phyloP scores from a whole-genome alignment of 192 early-diverging fungal genomes.

The Glomus cerebriforme region DNA sequence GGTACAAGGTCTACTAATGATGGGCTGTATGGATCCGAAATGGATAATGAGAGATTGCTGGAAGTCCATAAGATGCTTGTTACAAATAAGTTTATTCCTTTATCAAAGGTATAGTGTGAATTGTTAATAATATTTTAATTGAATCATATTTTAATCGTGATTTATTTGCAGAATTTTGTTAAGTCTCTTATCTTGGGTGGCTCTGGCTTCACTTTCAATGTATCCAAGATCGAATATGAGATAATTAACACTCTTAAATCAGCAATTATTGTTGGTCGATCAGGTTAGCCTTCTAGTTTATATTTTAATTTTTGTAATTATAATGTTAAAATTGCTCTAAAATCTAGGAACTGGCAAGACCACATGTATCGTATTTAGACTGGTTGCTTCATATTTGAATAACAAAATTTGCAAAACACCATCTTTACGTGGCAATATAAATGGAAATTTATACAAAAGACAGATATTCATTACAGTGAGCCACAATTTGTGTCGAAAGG shows the following conservation, averaged over 20 bases:
- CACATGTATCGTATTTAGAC: constrained; percentile 7
- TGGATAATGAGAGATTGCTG: neutral
- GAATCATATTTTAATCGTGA: neutral
- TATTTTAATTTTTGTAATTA: neutral
- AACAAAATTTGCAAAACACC: neutral
- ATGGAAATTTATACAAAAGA: constrained; percentile 9
- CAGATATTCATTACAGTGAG: constrained; percentile 28
- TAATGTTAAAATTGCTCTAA: neutral
- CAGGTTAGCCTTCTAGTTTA: constrained; percentile 20
- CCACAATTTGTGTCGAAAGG: neutral
- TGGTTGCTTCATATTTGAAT: constrained; percentile 12
- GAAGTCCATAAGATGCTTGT: neutral
- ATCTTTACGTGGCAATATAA: neutral
- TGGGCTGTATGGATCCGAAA: neutral
- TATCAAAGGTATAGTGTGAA: neutral
- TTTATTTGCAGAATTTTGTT: constrained; percentile 16
- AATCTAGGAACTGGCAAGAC: constrained; percentile 19
- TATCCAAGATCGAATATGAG: constrained; percentile 25
- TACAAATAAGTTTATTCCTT: constrained; percentile 7
- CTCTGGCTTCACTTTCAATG: constrained; percentile 18
- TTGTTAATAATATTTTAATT: neutral
- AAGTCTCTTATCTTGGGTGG: constrained; percentile 15
- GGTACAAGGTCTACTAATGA: neutral
- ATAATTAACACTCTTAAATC: constrained; percentile 20
- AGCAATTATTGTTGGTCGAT: constrained; percentile 24